Evolutionary conservation across 2,329 filamentous ascomycete species (phyloP), one percentile per base, ranked within the genome.

Genomic region (Hypoxylon sp.): DNA sequence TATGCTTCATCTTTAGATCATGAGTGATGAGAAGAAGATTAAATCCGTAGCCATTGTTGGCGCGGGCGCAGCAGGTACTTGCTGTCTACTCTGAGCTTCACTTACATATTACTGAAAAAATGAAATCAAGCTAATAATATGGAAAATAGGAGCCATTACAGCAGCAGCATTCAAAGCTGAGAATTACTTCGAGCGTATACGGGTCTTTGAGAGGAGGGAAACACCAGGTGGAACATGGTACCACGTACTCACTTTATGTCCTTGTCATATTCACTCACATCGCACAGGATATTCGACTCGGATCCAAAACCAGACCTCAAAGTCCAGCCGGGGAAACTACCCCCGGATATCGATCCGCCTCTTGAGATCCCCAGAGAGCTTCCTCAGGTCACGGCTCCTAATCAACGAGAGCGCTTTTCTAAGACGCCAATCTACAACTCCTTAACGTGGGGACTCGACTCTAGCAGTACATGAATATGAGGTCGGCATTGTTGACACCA

Each of bases 401-500:
- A 75, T 36, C 60, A 73, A 9, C 84, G 84, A 61, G 79, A 86
- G 46, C 75, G 84, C 46, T 87, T 79, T 55, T 69, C 77, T 1
- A 74, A 82, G 59, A 87, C 85, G 0, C 85, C 85, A 0, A 82
- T 87, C 2, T 88, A 88, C 63, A 76, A 81, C 2, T 81, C 80
- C 11, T 74, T 87, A 28, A 87, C 85, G 85, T 85, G 70, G 77
- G 82, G 67, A 19, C 5, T 9, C 19, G n/a, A 13, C 17, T 21
- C n/a, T 19, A 19, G 17, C 9, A 21, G 17, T 28, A 21, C 6
- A 45, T 23, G 11, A 19, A 53, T 14, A 48, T 28, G 17, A 41
- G 21, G 10, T n/a, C 19, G 6, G 17, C 10, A 30, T 7, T 53
- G 45, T 41, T 70, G 36, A 70, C 50, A n/a, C 9, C 25, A 9